Conservation (phyloP, 768 basidiomycete species). For the Clitopilus hobsonii region DNA sequence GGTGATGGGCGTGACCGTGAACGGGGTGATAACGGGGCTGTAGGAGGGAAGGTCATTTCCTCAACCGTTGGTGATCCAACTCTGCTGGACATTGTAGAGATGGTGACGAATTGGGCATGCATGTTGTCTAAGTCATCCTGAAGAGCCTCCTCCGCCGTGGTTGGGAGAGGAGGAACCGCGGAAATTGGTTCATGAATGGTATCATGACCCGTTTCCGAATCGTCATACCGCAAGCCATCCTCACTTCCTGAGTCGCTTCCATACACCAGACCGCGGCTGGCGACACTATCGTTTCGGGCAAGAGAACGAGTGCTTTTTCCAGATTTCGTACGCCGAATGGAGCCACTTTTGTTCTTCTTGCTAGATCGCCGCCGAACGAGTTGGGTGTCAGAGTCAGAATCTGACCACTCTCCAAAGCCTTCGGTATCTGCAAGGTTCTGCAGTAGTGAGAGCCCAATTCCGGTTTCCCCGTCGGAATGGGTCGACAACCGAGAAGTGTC, state of each 20-base stretch:
- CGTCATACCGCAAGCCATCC: slow-evolving; percentile 13
- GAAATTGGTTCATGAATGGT: neutral
- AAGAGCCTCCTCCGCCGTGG: neutral
- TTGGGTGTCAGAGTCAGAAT: slow-evolving; percentile 19
- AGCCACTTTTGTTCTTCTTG: neutral
- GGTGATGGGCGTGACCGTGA: neutral
- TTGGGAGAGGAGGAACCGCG: neutral
- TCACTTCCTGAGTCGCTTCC: slow-evolving; percentile 11
- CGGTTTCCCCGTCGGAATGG: slow-evolving; percentile 37
- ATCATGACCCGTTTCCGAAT: slow-evolving; percentile 13
- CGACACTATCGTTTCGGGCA: neutral
- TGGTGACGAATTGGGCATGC: neutral
- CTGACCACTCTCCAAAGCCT: slow-evolving; percentile 23
- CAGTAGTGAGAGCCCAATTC: slow-evolving; percentile 66
- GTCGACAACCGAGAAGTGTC: slow-evolving; percentile 25
- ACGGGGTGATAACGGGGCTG: slow-evolving; percentile 16
- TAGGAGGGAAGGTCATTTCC: slow-evolving; percentile 13
- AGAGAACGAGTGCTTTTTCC: neutral
- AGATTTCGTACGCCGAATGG: neutral
- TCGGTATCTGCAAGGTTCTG: slow-evolving; percentile 40
- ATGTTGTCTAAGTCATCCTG: neutral
- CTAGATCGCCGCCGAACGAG: neutral
- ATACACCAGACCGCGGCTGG: neutral
- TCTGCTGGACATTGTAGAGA: neutral
- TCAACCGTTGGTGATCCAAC: slow-evolving; percentile 1